Conservation (phyloP, 1,139 yeast species). For the Pichia sp. region DNA sequence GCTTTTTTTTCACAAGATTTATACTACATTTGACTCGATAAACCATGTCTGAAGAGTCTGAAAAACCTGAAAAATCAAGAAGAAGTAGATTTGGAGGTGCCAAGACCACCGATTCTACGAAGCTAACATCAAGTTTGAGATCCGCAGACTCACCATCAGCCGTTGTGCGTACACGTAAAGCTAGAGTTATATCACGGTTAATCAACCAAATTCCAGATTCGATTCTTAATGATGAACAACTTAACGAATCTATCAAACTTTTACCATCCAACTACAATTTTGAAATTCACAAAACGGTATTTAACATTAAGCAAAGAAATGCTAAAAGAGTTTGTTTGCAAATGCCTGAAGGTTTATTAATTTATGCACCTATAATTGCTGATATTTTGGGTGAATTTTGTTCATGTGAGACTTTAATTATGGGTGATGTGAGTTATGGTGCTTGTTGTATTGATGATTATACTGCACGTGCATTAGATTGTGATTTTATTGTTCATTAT, state of each 20-base stretch:
- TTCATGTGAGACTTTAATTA: constrained; percentile 77
- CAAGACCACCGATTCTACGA: constrained; percentile 4
- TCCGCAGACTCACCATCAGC: constrained; percentile 1
- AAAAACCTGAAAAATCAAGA: constrained; percentile 9
- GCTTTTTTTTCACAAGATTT: too few relatives aligned
- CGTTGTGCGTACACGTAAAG: constrained; percentile 30
- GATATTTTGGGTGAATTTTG: constrained; percentile 93
- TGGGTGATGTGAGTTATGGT: constrained; percentile 99
- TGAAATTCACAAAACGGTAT: constrained; percentile 91
- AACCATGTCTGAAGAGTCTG: constrained; percentile 5
- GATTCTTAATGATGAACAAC: constrained; percentile 67
- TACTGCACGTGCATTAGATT: constrained; percentile 86
- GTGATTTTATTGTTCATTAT: constrained; percentile 92
- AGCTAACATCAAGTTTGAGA: neutral
- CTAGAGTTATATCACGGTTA: constrained; percentile 47
- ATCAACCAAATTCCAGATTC: constrained; percentile 89
- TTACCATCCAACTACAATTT: constrained; percentile 90
- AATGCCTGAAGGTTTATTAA: constrained; percentile 94
- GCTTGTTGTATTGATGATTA: constrained; percentile 98
- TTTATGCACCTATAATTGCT: constrained; percentile 78
- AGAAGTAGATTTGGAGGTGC: constrained; percentile 25
- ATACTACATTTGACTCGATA: too few relatives aligned
- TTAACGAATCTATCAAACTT: constrained; percentile 72
- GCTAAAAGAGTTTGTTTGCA: constrained; percentile 86
- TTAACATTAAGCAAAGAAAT: constrained; percentile 73